These are phyloP conservation scores for Sclerospora graminicola DNA, from an alignment of 352 stramenopile genomes.

Conservation along the genomic window DNA sequence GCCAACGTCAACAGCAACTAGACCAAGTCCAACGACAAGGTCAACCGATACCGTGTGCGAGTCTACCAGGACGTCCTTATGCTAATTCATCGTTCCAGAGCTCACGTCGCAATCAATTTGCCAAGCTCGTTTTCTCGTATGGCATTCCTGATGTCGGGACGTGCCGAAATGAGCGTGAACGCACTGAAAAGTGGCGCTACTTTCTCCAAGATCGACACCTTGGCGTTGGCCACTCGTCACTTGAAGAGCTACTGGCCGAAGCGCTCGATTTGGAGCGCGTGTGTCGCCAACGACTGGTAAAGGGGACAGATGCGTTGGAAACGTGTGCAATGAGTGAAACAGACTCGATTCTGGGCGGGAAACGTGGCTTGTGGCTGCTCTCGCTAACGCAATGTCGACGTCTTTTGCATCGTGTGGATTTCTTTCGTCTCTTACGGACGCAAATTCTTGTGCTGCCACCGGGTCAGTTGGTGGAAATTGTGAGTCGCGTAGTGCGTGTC, in stretches of 20 bases:
- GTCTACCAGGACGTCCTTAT: slow-evolving; percentile 11
- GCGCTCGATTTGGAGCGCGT: slow-evolving; percentile 50
- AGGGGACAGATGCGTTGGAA: neutral
- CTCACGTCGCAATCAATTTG: slow-evolving; percentile 56
- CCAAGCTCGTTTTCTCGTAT: slow-evolving; percentile 64
- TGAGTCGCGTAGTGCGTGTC: slow-evolving; percentile 38
- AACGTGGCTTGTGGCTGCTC: slow-evolving; percentile 50
- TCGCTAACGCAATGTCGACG: slow-evolving; percentile 44
- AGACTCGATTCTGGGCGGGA: slow-evolving; percentile 56
- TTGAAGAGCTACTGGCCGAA: slow-evolving; percentile 42
- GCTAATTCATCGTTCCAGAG: slow-evolving; percentile 11
- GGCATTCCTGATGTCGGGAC: slow-evolving; percentile 61
- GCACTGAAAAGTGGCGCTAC: slow-evolving; percentile 71
- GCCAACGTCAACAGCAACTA: too few relatives aligned
- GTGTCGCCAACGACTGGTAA: slow-evolving; percentile 27
- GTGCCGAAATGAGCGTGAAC: slow-evolving; percentile 38
- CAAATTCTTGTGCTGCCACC: slow-evolving; percentile 60
- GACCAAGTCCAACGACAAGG: slow-evolving; percentile 4
- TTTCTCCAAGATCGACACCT: slow-evolving; percentile 54
- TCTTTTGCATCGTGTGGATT: slow-evolving; percentile 65
- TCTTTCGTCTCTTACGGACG: slow-evolving; percentile 65
- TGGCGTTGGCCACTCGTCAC: slow-evolving; percentile 21
- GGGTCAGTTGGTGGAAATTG: slow-evolving; percentile 44
- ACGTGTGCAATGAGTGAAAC: slow-evolving; percentile 9
- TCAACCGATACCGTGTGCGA: too few relatives aligned